phyloP scores from a whole-genome alignment of 345 rosid species.

The Corymbia maculata region DNA sequence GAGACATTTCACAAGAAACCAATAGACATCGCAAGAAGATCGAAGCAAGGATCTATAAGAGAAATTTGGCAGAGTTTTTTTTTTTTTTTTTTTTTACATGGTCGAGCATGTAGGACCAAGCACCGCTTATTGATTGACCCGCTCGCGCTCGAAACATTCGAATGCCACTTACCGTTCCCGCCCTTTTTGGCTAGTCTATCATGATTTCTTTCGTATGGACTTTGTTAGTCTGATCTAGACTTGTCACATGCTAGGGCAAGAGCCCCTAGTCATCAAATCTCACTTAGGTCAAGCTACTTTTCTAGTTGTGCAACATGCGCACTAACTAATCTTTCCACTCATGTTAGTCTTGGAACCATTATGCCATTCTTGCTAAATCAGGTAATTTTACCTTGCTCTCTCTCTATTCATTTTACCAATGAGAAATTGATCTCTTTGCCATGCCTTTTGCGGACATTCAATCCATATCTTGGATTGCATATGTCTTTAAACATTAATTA shows the following conservation, averaged over 20 bases:
- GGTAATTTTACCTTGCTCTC: neutral
- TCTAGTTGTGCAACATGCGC: neutral
- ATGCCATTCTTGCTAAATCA: neutral
- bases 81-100: neutral
- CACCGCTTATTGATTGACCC: neutral
- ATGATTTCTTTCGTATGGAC: neutral
- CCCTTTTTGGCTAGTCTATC: neutral
- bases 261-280: neutral
- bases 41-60: neutral
- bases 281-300: neutral
- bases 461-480: neutral
- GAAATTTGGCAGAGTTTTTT: rapidly evolving
- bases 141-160: neutral
- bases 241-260: neutral
- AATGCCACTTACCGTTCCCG: neutral
- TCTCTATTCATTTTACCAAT: neutral
- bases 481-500: neutral
- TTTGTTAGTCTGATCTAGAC: neutral
- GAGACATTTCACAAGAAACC: neutral
- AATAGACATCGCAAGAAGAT: neutral
- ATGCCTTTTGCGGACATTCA: neutral
- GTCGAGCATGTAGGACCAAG: neutral
- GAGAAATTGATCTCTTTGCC: too few species aligned
- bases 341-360: neutral
- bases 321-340: neutral